These are phyloP conservation scores for Diplotaxis tenuifolia DNA, from an alignment of 345 rosid genomes.

Conservation along the genomic window DNA sequence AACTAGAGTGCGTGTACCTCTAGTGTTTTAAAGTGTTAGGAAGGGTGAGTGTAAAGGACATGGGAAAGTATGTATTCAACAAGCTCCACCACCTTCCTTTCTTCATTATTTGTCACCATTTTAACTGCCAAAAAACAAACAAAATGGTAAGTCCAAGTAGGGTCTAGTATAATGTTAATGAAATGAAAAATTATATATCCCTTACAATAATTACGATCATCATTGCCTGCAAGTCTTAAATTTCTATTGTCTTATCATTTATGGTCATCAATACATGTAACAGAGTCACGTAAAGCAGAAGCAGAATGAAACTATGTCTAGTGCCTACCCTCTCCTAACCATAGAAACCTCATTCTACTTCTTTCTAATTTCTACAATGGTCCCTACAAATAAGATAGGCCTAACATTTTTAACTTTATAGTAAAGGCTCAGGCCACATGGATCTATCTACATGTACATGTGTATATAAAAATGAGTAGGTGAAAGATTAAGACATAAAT, in stretches of 20 bases:
- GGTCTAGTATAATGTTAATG: slow-evolving; percentile 12
- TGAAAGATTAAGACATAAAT: slow-evolving; percentile 30
- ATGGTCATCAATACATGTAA: slow-evolving; percentile 2
- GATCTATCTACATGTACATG: slow-evolving; percentile 1
- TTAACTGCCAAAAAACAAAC: slow-evolving; percentile 48
- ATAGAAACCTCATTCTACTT: slow-evolving; percentile 27
- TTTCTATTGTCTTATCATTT: slow-evolving; percentile 6
- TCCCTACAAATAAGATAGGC: slow-evolving; percentile 31
- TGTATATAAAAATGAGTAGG: slow-evolving; percentile 12
- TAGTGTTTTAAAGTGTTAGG: slow-evolving; percentile 32
- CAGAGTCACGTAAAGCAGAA: slow-evolving; percentile 20
- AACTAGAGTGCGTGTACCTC: slow-evolving; percentile 26
- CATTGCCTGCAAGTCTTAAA: slow-evolving; percentile 21
- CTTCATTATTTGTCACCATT: slow-evolving; percentile 55
- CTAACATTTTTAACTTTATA: slow-evolving; percentile 28
- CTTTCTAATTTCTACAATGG: slow-evolving; percentile 32
- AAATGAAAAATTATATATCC: slow-evolving; percentile 1
- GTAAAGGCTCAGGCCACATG: slow-evolving; percentile 29
- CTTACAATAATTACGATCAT: slow-evolving; percentile 18
- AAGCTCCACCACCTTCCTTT: slow-evolving; percentile 50
- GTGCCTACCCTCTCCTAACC: slow-evolving; percentile 23
- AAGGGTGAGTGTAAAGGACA: slow-evolving; percentile 44
- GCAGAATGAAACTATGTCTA: slow-evolving; percentile 24
- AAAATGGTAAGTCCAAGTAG: slow-evolving; percentile 26
- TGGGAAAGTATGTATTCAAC: slow-evolving; percentile 61